phyloP scores from a whole-genome alignment of 208 protist species.

The Phytomonas francai region DNA sequence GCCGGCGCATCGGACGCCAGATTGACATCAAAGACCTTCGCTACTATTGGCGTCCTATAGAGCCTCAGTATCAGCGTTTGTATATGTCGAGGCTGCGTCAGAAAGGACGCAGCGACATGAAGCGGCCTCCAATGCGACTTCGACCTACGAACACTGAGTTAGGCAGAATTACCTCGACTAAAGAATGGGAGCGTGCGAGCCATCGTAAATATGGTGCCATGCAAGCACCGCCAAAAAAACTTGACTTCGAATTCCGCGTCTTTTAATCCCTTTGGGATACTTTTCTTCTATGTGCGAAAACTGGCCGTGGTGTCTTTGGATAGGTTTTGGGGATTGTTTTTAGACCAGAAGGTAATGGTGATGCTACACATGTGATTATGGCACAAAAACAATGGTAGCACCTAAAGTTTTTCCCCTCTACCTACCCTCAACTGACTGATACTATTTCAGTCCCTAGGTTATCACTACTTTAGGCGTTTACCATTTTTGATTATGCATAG shows the following conservation, averaged over 20 bases:
- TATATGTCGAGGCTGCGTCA: conserved; percentile 80
- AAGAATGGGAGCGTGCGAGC: conserved; percentile 74
- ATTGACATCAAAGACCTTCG: conserved; percentile 85
- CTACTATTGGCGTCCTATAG: conserved; percentile 87
- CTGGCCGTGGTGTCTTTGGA: background rate
- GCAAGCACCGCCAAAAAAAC: conserved; percentile 60
- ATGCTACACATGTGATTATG: background rate
- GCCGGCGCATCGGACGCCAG: conserved; percentile 80
- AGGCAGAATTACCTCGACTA: conserved; percentile 29
- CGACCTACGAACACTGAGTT: conserved; percentile 69
- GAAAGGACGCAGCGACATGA: conserved; percentile 59
- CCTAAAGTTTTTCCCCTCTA: background rate
- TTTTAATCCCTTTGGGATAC: conserved; percentile 31
- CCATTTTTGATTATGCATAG: background rate
- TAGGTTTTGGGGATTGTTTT: background rate
- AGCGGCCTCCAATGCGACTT: conserved; percentile 50
- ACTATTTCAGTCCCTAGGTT: background rate
- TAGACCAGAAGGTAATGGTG: background rate
- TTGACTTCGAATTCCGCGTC: conserved; percentile 84
- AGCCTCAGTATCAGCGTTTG: conserved; percentile 86
- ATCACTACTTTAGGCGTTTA: background rate
- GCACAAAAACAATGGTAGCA: background rate
- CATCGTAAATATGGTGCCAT: conserved; percentile 67
- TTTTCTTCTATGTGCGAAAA: background rate
- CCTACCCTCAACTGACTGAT: background rate